Conservation (phyloP, 495 filamentous ascomycete species). For the Penicillium lividum region DNA sequence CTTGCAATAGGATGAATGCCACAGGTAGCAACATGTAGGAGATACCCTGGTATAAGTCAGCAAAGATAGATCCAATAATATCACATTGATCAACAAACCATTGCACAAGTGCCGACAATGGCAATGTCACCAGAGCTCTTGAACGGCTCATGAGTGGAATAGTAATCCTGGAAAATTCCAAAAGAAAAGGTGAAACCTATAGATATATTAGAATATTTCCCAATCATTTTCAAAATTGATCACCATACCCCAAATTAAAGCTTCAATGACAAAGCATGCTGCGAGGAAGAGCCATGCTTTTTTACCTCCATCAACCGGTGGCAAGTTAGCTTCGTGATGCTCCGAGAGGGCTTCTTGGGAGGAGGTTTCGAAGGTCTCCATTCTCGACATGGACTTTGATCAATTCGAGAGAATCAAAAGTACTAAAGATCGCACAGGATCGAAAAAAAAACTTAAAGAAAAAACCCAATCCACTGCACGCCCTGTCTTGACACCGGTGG, state of each 20-base stretch:
- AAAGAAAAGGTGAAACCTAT: slow-evolving; percentile 66
- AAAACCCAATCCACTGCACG: background rate
- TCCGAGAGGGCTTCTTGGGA: slow-evolving; percentile 12
- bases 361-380: slow-evolving; percentile 18
- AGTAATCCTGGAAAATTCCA: slow-evolving; percentile 63
- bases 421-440: background rate
- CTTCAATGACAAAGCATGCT: slow-evolving; percentile 63
- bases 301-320: slow-evolving; percentile 59
- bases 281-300: slow-evolving; percentile 66
- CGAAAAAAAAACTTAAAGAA: background rate
- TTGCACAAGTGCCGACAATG: slow-evolving; percentile 47
- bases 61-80: background rate
- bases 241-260: slow-evolving; percentile 60
- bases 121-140: slow-evolving; percentile 39
- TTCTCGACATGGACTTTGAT: background rate
- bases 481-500: background rate
- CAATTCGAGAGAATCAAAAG: background rate
- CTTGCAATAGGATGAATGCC: slow-evolving; percentile 41
- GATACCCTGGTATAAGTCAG: slow-evolving; percentile 35
- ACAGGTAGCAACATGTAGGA: slow-evolving; percentile 53
- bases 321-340: slow-evolving; percentile 37
- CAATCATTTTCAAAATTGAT: background rate
- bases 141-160: slow-evolving; percentile 50
- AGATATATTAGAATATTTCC: background rate
- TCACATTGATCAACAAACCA: slow-evolving; percentile 24